phyloP scores from a whole-genome alignment of 2,329 filamentous ascomycete species.

The Fusarium albosuccineum region DNA sequence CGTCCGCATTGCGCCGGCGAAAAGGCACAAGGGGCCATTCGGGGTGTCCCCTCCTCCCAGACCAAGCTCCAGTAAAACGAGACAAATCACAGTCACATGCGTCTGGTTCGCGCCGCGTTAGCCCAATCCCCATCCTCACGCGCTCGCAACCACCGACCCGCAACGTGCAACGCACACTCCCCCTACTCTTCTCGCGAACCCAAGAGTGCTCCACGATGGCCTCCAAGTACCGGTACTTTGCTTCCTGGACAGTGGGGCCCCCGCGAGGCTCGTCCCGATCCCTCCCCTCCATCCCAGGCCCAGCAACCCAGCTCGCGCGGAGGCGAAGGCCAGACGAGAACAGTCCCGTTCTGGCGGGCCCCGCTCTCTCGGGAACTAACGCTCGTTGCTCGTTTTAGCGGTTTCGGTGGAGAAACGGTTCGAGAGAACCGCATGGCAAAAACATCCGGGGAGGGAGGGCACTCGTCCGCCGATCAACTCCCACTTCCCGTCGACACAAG shows the following conservation, averaged over 20 bases:
- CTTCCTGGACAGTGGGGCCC: conserved; percentile 16
- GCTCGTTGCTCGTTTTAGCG: background rate
- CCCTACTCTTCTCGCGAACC: conserved; percentile 23
- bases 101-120: conserved; percentile 1
- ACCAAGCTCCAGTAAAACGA: background rate
- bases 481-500: too few species aligned
- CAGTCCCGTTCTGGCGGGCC: background rate
- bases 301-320: too few species aligned
- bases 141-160: conserved; percentile 7
- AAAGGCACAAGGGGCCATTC: background rate
- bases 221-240: conserved; percentile 29
- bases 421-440: background rate
- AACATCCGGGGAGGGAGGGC: background rate
- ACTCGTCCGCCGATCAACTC: too few species aligned
- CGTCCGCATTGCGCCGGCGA: too few species aligned
- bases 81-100: conserved; percentile 39
- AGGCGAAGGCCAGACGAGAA: too few species aligned
- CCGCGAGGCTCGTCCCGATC: conserved; percentile 38
- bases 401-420: conserved; percentile 23
- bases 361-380: conserved; percentile 29
- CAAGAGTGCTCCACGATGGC: conserved; percentile 19
- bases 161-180: conserved; percentile 31
- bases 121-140: too few species aligned
- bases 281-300: conserved; percentile 8
- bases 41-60: too few species aligned